These are phyloP conservation scores for Phialocephala subalpina DNA, from an alignment of 2,329 filamentous ascomycete species.

Conservation along the genomic window DNA sequence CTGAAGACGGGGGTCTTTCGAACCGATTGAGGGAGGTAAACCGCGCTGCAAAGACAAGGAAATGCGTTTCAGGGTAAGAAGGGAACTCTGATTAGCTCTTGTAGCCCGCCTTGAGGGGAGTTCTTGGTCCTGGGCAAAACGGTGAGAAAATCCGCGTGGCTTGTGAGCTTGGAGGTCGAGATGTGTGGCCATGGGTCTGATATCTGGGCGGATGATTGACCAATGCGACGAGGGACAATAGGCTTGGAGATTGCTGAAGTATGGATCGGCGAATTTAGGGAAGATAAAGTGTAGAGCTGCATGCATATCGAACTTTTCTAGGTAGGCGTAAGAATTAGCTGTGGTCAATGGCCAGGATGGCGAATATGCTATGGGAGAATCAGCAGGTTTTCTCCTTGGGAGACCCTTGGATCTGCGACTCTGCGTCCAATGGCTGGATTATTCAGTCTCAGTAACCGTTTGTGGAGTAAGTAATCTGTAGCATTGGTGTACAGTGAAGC, in stretches of 20 bases:
- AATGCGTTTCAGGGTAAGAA: neutral
- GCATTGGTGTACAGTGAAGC: conserved; percentile 4
- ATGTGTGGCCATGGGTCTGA: conserved; percentile 13
- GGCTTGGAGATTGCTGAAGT: neutral
- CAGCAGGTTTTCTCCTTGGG: conserved; percentile 3
- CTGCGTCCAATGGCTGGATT: neutral
- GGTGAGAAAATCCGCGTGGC: conserved; percentile 36
- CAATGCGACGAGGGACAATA: conserved; percentile 14
- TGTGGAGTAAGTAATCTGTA: neutral
- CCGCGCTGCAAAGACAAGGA: conserved; percentile 7
- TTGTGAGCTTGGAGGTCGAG: conserved; percentile 15
- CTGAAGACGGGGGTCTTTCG: neutral
- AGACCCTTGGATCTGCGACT: conserved; percentile 5
- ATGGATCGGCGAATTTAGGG: conserved; percentile 20
- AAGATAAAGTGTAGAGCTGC: conserved; percentile 13
- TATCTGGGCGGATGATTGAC: conserved; percentile 15
- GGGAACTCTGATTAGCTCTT: neutral
- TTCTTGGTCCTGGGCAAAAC: conserved; percentile 22
- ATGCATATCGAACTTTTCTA: neutral
- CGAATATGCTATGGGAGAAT: conserved; percentile 3
- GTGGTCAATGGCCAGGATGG: neutral
- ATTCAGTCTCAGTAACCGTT: neutral
- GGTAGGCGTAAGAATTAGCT: neutral
- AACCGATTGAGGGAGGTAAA: neutral
- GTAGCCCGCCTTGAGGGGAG: neutral